Conservation (phyloP, 768 basidiomycete species). For the Ephemerocybe angulata region DNA sequence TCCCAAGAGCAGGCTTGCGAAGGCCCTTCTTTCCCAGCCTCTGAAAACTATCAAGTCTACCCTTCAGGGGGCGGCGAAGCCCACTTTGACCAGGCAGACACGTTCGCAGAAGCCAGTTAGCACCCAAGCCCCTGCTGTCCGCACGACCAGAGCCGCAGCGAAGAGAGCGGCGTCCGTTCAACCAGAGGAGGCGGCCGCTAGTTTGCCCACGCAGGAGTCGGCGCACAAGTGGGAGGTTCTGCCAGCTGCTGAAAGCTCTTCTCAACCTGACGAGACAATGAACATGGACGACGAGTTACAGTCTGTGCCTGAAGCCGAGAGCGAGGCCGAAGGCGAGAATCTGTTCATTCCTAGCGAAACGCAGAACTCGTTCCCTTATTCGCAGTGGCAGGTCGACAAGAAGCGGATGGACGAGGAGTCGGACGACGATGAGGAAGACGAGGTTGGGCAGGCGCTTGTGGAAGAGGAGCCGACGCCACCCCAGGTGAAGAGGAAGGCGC, state of each 20-base stretch:
- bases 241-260: conserved; percentile 4
- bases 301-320: conserved; percentile 16
- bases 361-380: conserved; percentile 53
- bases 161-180: background rate
- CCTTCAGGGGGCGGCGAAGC: no score
- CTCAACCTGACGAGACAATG: conserved; percentile 13
- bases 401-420: conserved; percentile 17
- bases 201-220: conserved; percentile 1
- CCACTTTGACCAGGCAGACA: no score
- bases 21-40: no score
- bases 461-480: conserved; percentile 5
- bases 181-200: background rate
- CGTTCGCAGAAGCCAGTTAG: background rate
- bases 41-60: no score
- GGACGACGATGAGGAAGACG: conserved; percentile 33
- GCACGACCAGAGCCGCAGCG: background rate
- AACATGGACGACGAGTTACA: conserved; percentile 28
- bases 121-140: background rate
- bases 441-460: conserved; percentile 1
- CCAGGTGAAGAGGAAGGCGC: conserved; percentile 1
- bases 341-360: conserved; percentile 53
- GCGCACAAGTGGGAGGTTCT: conserved; percentile 14
- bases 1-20: no score
- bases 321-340: background rate
- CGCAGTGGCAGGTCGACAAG: conserved; percentile 35